Conservation (phyloP, 129 eudicot species). For the Deinandra increscens region DNA sequence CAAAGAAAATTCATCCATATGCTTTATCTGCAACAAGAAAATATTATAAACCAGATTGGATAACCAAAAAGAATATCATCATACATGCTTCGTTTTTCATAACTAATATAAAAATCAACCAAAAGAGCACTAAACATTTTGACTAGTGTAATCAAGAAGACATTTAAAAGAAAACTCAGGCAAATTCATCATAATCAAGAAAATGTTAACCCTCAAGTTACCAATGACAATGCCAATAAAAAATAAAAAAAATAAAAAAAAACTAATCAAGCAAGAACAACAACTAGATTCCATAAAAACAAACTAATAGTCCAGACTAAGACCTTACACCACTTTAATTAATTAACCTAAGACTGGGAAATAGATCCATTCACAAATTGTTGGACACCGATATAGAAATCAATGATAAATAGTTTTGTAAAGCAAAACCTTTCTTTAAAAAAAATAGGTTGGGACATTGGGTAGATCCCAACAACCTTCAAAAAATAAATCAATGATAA, state of each 20-base stretch:
- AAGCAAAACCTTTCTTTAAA: conserved; percentile 2
- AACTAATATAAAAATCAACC: background rate
- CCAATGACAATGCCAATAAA: no score
- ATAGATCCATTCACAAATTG: background rate
- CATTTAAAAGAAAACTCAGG: background rate
- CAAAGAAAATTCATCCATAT: background rate
- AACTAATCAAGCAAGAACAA: no score
- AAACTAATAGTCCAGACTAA: no score
- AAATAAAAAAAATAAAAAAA: no score
- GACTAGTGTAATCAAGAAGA: background rate
- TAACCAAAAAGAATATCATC: conserved; percentile 2
- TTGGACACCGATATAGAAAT: background rate
- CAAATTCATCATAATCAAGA: conserved; percentile 15
- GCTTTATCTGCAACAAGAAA: background rate
- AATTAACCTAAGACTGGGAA: no score
- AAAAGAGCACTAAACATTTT: background rate
- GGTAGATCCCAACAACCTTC: background rate
- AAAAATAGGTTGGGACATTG: background rate
- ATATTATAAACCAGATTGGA: background rate
- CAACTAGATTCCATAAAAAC: no score
- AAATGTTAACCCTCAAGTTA: background rate
- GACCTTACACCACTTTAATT: no score
- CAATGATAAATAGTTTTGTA: background rate
- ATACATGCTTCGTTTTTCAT: background rate
- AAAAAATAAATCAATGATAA: background rate